Conservation (phyloP, 768 basidiomycete species). For the Neoboletus magnificus region DNA sequence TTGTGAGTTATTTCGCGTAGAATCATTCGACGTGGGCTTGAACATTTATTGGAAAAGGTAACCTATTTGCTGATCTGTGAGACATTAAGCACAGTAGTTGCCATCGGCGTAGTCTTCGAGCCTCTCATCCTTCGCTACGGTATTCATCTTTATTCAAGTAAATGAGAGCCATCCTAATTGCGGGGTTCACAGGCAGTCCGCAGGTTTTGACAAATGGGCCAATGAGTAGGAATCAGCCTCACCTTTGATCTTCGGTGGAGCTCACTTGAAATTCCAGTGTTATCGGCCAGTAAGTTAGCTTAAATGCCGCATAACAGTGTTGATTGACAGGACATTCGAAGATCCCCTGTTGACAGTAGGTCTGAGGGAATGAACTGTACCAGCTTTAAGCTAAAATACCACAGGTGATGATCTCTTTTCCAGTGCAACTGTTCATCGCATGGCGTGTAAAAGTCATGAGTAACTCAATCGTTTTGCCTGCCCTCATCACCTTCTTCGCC, state of each 20-base stretch:
- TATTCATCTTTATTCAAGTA: conserved; percentile 5
- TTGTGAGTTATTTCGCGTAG: conserved; percentile 32
- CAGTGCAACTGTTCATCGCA: conserved; percentile 49
- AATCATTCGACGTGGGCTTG: not conserved
- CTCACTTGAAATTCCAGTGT: conserved; percentile 8
- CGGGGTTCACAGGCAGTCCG: conserved; percentile 25
- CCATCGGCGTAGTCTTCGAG: conserved; percentile 44
- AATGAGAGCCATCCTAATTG: conserved; percentile 2
- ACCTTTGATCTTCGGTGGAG: conserved; percentile 19
- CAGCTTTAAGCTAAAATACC: not conserved
- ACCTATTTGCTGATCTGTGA: conserved; percentile 44
- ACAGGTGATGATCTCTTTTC: conserved; percentile 43
- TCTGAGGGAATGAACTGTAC: not conserved
- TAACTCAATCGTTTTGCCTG: conserved; percentile 24
- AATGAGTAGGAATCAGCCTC: not conserved
- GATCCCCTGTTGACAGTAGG: conserved; percentile 46
- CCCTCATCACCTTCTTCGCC: conserved; percentile 20
- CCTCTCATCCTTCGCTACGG: conserved; percentile 48
- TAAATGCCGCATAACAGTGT: not conserved
- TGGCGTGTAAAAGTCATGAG: conserved; percentile 40
- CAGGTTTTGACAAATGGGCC: not conserved
- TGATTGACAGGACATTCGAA: conserved; percentile 12
- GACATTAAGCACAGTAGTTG: conserved; percentile 45
- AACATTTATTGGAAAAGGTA: conserved; percentile 31
- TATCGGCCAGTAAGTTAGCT: conserved; percentile 8